Conservation (phyloP, 2,329 filamentous ascomycete species). For the Alternaria rosae region DNA sequence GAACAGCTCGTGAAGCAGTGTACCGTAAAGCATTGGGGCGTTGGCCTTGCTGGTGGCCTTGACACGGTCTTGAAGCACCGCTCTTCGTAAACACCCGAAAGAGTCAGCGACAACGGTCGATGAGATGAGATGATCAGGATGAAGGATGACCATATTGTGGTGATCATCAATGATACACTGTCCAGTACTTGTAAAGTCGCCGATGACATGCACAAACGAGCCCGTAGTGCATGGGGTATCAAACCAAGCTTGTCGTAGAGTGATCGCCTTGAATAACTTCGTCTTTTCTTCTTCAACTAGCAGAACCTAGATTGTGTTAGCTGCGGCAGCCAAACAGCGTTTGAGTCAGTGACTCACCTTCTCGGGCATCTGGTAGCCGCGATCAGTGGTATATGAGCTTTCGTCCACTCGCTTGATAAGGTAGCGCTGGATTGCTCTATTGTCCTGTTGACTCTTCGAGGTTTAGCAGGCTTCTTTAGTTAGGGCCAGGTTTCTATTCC, state of each 20-base stretch:
- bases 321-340: not conserved
- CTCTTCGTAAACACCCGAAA: slow-evolving; percentile 87
- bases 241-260: slow-evolving; percentile 85
- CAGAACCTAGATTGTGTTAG: slow-evolving; percentile 68
- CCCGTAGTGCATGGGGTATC: slow-evolving; percentile 78
- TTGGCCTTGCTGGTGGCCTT: slow-evolving; percentile 86
- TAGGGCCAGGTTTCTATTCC: slow-evolving; percentile 36
- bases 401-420: slow-evolving; percentile 77
- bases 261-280: slow-evolving; percentile 70
- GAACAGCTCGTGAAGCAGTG: slow-evolving; percentile 93
- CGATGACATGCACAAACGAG: slow-evolving; percentile 86
- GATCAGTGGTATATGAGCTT: slow-evolving; percentile 70
- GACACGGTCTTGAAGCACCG: slow-evolving; percentile 92
- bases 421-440: slow-evolving; percentile 85
- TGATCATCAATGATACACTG: slow-evolving; percentile 84
- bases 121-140: slow-evolving; percentile 94
- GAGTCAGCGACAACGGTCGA: slow-evolving; percentile 97
- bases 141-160: slow-evolving; percentile 84
- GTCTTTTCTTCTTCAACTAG: slow-evolving; percentile 81
- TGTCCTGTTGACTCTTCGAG: slow-evolving; percentile 70
- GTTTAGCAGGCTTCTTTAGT: slow-evolving; percentile 64
- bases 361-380: slow-evolving; percentile 68
- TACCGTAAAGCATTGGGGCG: slow-evolving; percentile 86
- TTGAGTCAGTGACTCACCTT: slow-evolving; percentile 64
- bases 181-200: slow-evolving; percentile 72